Percentiles rank a stretch among this genome's conserved stretches.
These are phyloP conservation scores for Platanus orientalis DNA, from an alignment of 164 flowering plant species.

Conservation along the genomic window DNA sequence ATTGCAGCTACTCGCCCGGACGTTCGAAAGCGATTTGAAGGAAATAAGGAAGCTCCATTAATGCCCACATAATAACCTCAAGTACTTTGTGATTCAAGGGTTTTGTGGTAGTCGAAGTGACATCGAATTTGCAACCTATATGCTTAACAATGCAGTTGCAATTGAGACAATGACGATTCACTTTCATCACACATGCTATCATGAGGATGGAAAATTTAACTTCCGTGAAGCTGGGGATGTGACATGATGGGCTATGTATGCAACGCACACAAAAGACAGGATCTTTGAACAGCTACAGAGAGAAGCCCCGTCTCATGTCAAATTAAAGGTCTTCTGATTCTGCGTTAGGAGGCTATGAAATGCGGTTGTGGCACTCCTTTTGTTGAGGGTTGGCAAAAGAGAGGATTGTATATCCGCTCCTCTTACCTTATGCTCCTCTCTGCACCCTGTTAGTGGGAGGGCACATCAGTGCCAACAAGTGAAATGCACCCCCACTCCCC, in stretches of 20 bases:
- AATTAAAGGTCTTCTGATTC: background rate
- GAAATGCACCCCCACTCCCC: no score
- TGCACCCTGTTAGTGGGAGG: no score
- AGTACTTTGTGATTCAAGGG: slow-evolving; percentile 1
- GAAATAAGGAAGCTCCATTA: background rate
- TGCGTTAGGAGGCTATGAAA: no score
- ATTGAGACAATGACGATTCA: slow-evolving; percentile 2
- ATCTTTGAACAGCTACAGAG: background rate
- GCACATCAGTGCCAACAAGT: no score
- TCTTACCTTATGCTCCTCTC: no score
- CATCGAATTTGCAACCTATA: background rate
- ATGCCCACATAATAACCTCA: slow-evolving; percentile 6
- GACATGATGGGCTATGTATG: background rate
- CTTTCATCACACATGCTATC: background rate
- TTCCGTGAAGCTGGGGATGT: background rate
- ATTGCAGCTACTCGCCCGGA: background rate
- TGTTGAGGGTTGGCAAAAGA: no score
- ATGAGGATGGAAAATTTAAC: slow-evolving; percentile 1
- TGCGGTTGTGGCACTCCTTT: no score
- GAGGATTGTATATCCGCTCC: no score
- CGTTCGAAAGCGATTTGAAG: background rate
- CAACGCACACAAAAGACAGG: background rate
- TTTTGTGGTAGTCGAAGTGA: background rate
- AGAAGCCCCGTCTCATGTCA: slow-evolving; percentile 1
- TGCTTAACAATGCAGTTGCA: slow-evolving; percentile 1